Base-by-base conservation (phyloP, 2,329 filamentous ascomycete species). In the Neonectria hederae region DNA sequence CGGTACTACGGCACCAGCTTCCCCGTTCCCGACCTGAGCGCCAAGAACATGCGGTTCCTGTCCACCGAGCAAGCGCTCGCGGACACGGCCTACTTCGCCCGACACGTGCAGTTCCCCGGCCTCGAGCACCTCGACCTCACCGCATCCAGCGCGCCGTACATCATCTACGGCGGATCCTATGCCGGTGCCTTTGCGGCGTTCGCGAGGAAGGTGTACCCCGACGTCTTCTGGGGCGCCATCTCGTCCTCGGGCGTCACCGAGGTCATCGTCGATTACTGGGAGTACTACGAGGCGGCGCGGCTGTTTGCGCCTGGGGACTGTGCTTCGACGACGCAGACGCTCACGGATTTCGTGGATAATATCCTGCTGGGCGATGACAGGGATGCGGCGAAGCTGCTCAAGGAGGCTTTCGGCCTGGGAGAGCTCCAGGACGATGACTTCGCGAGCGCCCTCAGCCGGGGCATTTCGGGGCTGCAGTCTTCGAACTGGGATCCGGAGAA, bases 91-190 rank as follows among this genome's bases (percentile, higher is more conserved):
- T 97, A 92, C 78, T 97, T 97, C 78, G 92, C 92, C 0, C 79
- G 87, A 65, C 86, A 96, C 68, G 84, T 94, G 43, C 81, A 87
- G 54, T 94, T 94, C 65, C 83, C 87, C 0, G 92, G 92, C 0
- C 78, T 94, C 5, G 89, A 92, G 73, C 78, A 92, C 65, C 73
- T 85, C 24, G 85, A 93, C 67, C 79, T 96, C 40, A 92, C 87
- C 0, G 86, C 92, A 0, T 80, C 86, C 0, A 83, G 82, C 3
- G 89, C 88, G 0, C 87, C 93, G 0, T 96, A 90, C 80, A 90
- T 97, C 63, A 88, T 88, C 0, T 97, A 97, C 65, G 93, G 93
- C 2, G 93, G 93, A 1, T 94, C 91, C 0, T 97, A 97, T 73
- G 92, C 93, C 0, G 93, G 93, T 2, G 90, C 89, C 0, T 91